Evolutionary conservation across 202 grass and related monocot species (phyloP).

Genomic region (Hordeum pubiflorum): DNA sequence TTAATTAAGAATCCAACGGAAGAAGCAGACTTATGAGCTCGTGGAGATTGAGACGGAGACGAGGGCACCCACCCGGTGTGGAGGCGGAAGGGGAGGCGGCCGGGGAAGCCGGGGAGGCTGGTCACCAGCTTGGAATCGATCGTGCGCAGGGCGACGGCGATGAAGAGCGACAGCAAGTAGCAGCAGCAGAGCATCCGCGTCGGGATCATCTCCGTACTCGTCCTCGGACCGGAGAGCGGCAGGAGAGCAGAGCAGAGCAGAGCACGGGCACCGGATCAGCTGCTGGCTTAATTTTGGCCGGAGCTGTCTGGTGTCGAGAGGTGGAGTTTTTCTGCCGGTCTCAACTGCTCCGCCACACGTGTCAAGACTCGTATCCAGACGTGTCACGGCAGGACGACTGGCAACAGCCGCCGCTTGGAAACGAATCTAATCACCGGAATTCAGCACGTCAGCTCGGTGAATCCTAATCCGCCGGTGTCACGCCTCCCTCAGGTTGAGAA

Average conservation of each 20-base stretch:
- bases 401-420: too few species aligned
- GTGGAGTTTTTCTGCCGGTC: too few species aligned
- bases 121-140: constrained; percentile 24
- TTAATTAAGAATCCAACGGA: not conserved
- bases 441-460: too few species aligned
- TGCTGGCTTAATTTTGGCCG: too few species aligned
- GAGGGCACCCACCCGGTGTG: constrained; percentile 43
- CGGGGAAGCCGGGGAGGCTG: constrained; percentile 49
- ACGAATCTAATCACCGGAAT: too few species aligned
- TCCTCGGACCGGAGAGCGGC: not conserved
- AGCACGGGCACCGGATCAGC: too few species aligned
- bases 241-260: not conserved
- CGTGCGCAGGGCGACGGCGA: not conserved
- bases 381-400: too few species aligned
- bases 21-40: not conserved
- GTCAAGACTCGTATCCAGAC: too few species aligned
- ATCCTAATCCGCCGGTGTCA: too few species aligned
- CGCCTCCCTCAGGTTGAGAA: too few species aligned
- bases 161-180: not conserved
- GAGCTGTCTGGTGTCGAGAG: too few species aligned
- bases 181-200: not conserved
- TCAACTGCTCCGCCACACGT: too few species aligned
- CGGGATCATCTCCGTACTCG: not conserved
- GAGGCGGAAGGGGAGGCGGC: constrained; percentile 49
- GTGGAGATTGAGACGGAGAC: not conserved